Evolutionary conservation across 2,329 filamentous ascomycete genomes (phyloP), one percentile per base, ranked within the genome.

Genomic region (Polychaeton citri): DNA sequence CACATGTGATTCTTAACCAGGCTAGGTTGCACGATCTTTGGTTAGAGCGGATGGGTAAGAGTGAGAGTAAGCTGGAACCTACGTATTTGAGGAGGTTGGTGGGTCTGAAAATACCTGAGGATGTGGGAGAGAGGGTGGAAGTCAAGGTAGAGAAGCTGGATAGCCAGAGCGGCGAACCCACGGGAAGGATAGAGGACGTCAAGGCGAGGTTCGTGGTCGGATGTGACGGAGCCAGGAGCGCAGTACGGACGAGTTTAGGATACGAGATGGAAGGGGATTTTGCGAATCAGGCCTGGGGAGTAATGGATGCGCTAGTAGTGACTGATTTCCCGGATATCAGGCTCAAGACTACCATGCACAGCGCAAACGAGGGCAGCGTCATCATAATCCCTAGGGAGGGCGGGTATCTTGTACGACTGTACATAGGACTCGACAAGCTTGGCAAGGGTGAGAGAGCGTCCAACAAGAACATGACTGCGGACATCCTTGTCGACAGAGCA

Each of bases 1-100:
- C 74, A 37, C 71, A 83, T 49, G 69, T 75, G 3, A 73, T 81
- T 3, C 54, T 86, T 26, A 79, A 82, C 45, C 80, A 85, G 56
- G 80, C 78, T 3, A 70, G 78, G 1, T 74, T 83, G 40, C 79
- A 84, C 50, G 62, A 55, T 31, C 68, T 55, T 20, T 54, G 52
- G 53, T 37, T 53, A 19, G 50, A 55, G 37, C 43, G 43, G 7
- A 57, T 55, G 52, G 53, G 55, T 38, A 46, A 46, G 39, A 49
- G 44, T 33, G 46, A 49, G 18, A 53, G 47, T 17, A 38, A 50
- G 17, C 35, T 55, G 28, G 51, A 55, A 34, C 51, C 52, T 13
- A 49, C 46, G 17, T 56, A 56, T 30, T 46, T 42, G 26, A 37
- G 50, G 16, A 41, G 36, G 19, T 30, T 57, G 41, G 36, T 36